phyloP scores from a whole-genome alignment of 1,284 basidiomycete species.

The Fomitopsis pinicola region DNA sequence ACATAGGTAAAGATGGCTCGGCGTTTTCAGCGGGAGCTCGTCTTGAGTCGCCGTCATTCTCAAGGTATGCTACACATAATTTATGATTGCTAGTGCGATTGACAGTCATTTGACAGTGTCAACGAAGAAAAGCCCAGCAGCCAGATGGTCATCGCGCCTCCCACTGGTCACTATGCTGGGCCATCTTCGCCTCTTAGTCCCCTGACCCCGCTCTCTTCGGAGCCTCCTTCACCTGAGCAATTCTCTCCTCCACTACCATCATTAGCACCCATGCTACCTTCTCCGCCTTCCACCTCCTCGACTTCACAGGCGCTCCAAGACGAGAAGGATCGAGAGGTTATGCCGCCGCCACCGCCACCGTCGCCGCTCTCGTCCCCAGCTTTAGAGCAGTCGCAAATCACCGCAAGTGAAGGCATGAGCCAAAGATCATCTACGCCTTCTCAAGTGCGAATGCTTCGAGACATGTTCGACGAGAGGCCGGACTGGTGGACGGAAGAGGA shows the following conservation, averaged over 20 bases:
- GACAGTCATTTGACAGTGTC: too few relatives aligned
- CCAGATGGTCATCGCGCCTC: too few relatives aligned
- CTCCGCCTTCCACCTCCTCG: constrained; percentile 29
- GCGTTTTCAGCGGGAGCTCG: too few relatives aligned
- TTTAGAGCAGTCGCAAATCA: not conserved
- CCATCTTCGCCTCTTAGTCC: not conserved
- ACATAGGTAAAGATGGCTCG: not conserved
- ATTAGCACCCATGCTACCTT: not conserved
- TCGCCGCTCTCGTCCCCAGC: not conserved
- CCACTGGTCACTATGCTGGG: not conserved
- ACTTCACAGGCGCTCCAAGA: not conserved
- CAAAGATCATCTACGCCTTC: not conserved
- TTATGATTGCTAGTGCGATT: too few relatives aligned
- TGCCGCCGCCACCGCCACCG: not conserved
- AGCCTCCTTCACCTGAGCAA: not conserved
- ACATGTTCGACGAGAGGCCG: not conserved
- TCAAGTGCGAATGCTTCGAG: not conserved
- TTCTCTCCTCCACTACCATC: not conserved
- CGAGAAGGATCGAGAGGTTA: not conserved
- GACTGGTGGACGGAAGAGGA: not conserved
- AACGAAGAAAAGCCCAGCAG: too few relatives aligned
- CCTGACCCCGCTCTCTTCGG: not conserved
- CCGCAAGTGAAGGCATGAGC: not conserved
- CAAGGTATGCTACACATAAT: too few relatives aligned
- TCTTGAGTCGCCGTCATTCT: too few relatives aligned